These are phyloP conservation scores for Gamsiella multidivaricata DNA, from an alignment of 192 early-diverging fungal genomes.

Conservation along the genomic window DNA sequence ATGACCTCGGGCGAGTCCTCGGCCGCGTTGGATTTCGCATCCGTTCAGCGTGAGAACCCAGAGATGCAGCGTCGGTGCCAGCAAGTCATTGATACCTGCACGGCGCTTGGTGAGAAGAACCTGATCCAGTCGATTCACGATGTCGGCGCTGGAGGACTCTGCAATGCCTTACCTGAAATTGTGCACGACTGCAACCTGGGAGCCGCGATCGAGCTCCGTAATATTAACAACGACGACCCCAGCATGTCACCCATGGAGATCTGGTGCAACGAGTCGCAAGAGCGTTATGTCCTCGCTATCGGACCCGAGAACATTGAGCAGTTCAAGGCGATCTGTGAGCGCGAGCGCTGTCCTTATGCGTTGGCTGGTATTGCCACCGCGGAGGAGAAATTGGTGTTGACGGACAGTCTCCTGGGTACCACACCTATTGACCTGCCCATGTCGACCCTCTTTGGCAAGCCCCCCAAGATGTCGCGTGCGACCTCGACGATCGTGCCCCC, in stretches of 20 bases:
- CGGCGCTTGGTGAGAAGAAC: constrained; percentile 78
- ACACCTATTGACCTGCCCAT: constrained; percentile 93
- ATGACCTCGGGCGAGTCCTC: constrained; percentile 89
- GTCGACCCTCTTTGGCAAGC: constrained; percentile 95
- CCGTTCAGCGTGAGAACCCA: constrained; percentile 98
- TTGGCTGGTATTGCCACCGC: constrained; percentile 89
- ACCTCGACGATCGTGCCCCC: constrained; percentile 66
- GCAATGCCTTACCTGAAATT: constrained; percentile 97
- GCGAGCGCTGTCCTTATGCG: constrained; percentile 94
- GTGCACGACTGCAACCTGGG: constrained; percentile 96
- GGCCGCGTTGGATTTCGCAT: constrained; percentile 94
- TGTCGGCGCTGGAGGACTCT: constrained; percentile 98
- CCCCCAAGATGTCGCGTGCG: constrained; percentile 92
- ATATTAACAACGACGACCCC: constrained; percentile 90
- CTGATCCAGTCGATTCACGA: constrained; percentile 97
- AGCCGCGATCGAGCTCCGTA: constrained; percentile 89
- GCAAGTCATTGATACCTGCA: constrained; percentile 97
- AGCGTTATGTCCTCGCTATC: constrained; percentile 98
- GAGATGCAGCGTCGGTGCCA: constrained; percentile 99
- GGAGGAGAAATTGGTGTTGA: constrained; percentile 84
- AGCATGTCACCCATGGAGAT: constrained; percentile 99
- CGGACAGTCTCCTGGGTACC: constrained; percentile 74
- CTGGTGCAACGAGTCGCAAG: constrained; percentile 99
- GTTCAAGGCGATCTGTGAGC: constrained; percentile 82
- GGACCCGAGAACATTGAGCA: constrained; percentile 67